Conservation (phyloP, 257 asterid species). For the Capsicum pubescens region DNA sequence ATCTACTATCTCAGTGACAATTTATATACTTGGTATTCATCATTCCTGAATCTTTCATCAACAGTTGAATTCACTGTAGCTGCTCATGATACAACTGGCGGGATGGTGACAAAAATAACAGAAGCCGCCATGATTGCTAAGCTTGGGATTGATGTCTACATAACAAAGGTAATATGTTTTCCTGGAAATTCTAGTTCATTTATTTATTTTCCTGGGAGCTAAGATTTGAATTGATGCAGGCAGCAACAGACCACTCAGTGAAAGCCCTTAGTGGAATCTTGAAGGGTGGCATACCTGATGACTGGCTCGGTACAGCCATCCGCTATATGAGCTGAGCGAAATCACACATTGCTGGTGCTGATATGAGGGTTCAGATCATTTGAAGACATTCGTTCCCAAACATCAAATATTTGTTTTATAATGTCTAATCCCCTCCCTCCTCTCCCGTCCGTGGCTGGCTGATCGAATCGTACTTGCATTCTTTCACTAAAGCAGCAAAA, state of each 20-base stretch:
- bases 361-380: background rate
- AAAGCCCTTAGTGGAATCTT: too few relatives aligned
- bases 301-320: too few relatives aligned
- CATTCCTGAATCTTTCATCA: background rate
- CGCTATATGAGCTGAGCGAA: too few relatives aligned
- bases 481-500: background rate
- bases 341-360: background rate
- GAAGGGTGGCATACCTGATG: too few relatives aligned
- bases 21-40: slow-evolving; percentile 21
- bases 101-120: slow-evolving; percentile 88
- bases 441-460: background rate
- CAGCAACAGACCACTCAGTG: too few relatives aligned
- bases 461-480: background rate
- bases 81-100: slow-evolving; percentile 95
- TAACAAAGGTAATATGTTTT: slow-evolving; percentile 68
- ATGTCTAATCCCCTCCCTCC: background rate
- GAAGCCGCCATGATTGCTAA: slow-evolving; percentile 97
- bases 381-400: background rate
- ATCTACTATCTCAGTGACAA: too few relatives aligned
- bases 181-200: too few relatives aligned
- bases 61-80: slow-evolving; percentile 85
- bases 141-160: slow-evolving; percentile 86
- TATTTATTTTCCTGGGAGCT: too few relatives aligned
- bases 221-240: too few relatives aligned
- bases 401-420: background rate